Base-by-base conservation (phyloP, 2,329 filamentous ascomycete genomes). In the Sordariomycetes sp. region DNA sequence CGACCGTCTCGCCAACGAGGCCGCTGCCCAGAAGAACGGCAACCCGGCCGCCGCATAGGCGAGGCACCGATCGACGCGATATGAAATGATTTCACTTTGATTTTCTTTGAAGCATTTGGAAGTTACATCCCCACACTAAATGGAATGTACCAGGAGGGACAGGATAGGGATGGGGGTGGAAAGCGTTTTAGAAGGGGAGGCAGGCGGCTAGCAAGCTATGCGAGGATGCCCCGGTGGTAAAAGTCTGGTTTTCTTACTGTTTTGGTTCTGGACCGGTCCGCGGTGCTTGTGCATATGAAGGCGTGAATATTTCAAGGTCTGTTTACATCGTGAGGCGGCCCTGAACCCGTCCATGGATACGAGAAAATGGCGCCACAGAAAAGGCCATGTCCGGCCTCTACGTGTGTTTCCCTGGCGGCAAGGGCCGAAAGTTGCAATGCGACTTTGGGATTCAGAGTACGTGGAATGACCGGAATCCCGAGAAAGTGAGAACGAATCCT, bases 1-100 rank as follows among this genome's bases (percentile, higher is more conserved):
- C 71, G 93, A 97, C 74, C 74, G 76, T 60, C 70, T 86, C 59
- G 88, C 90, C 20, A 75, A 75, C 61, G 72, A 77, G 65, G 61
- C 61, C 24, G 40, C 40, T n/a, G 40, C 40, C 40, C 6, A 7
- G 10, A 46, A 46, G 40, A 72, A 76, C 64, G 64, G 63, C 28
- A 69, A 70, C 20, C 18, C 46, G 20, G 24, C 25, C 24, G 48
- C 28, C 22, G 20, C 55, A 14, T 52, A 52, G 50, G 50, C 18
- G 14, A 16, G 4, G 24, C 4, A 6, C 2, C 24, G 2, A n/a
- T 52, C 2, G 7, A n/a, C 40, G 18, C 40, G 40, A 46, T 14
- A 14, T 11, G 14, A 43, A 43, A 43, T 16, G 40, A 18, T n/a
- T n/a, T 16, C 6, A 46, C 2, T n/a, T 25, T 16, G 35, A 16